phyloP scores from a whole-genome alignment of 495 filamentous ascomycete genomes.

The Penicillium silybi region DNA sequence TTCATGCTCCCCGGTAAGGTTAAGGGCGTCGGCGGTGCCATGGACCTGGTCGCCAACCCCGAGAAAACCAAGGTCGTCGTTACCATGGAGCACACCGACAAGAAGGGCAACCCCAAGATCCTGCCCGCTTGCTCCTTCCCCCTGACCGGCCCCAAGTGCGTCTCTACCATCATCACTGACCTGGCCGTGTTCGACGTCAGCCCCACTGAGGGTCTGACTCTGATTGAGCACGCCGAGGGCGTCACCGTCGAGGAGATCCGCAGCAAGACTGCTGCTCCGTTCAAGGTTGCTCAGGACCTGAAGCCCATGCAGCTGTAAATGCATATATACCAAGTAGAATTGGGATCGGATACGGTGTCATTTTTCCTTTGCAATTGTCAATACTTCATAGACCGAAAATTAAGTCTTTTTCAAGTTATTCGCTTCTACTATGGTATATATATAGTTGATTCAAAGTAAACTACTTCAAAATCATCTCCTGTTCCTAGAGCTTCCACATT shows the following conservation, averaged over 20 bases:
- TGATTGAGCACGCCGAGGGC: slow-evolving; percentile 77
- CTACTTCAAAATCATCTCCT: not conserved
- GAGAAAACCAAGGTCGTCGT: slow-evolving; percentile 81
- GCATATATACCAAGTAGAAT: slow-evolving; percentile 5
- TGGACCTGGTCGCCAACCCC: slow-evolving; percentile 87
- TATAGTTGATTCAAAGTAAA: not conserved
- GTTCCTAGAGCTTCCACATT: not conserved
- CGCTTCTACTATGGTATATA: not conserved
- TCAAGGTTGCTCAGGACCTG: slow-evolving; percentile 68
- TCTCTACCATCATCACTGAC: slow-evolving; percentile 87
- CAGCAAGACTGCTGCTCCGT: slow-evolving; percentile 82
- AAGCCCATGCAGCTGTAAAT: slow-evolving; percentile 56
- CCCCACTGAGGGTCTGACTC: slow-evolving; percentile 68
- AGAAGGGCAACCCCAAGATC: slow-evolving; percentile 87
- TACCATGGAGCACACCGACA: slow-evolving; percentile 86
- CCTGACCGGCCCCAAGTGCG: slow-evolving; percentile 76
- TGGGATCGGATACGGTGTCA: slow-evolving; percentile 8
- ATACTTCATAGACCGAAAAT: not conserved
- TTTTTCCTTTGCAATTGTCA: slow-evolving; percentile 2
- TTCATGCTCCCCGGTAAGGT: slow-evolving; percentile 86
- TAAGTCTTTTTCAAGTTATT: not conserved
- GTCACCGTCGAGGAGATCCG: slow-evolving; percentile 82
- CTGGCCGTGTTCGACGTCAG: slow-evolving; percentile 84
- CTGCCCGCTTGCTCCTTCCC: slow-evolving; percentile 74
- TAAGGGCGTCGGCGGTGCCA: slow-evolving; percentile 89